Percentiles rank a stretch among this genome's conserved stretches.
Evolutionary conservation across 441 rosid genomes (phyloP).

Genomic region (Hura crepitans): DNA sequence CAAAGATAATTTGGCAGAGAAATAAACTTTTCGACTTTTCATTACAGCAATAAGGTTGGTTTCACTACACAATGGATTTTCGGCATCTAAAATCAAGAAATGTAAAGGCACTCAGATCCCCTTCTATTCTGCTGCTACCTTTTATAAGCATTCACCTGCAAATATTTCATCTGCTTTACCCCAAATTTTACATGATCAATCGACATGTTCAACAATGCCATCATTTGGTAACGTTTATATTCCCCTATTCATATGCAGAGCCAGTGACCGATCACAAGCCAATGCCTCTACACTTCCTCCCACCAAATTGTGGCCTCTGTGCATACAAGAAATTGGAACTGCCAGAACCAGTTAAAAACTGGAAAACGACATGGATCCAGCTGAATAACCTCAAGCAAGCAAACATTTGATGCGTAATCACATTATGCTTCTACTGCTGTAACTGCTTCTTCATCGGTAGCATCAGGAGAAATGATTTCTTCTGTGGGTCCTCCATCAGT

Average conservation of each 20-base stretch:
- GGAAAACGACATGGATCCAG: conserved; percentile 15
- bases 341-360: conserved; percentile 17
- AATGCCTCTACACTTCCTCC: background rate
- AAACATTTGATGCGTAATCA: background rate
- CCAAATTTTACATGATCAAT: conserved; percentile 7
- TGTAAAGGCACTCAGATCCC: background rate
- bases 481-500: conserved; percentile 31
- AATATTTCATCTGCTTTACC: conserved; percentile 13
- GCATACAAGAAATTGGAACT: conserved; percentile 9
- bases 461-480: conserved; percentile 46
- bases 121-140: background rate
- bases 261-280: background rate
- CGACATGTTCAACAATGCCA: conserved; percentile 11
- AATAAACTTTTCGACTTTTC: too few relatives aligned
- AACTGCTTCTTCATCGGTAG: conserved; percentile 66
- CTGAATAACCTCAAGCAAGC: conserved; percentile 15
- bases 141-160: background rate
- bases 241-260: background rate
- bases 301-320: conserved; percentile 8
- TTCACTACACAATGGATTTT: too few relatives aligned
- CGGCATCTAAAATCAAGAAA: conserved; percentile 10
- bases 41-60: too few relatives aligned
- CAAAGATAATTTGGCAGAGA: too few relatives aligned
- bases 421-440: conserved; percentile 53
- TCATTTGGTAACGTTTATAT: background rate